Evolutionary conservation across 2,329 filamentous ascomycete genomes (phyloP), one percentile per base, ranked within the genome.

Genomic region (Furcasterigmium furcatum): DNA sequence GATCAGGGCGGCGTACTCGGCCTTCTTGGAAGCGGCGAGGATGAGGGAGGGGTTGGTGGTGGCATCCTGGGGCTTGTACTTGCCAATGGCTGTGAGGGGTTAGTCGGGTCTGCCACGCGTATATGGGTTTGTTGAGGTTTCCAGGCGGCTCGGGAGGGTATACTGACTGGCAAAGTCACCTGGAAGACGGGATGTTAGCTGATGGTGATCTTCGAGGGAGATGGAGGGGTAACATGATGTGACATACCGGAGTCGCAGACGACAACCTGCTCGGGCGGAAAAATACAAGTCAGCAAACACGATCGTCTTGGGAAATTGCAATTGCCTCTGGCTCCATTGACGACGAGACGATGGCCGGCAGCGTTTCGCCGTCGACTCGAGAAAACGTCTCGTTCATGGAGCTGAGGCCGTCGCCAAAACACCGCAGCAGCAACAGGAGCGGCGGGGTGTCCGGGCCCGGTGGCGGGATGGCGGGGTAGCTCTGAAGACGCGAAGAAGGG

Each of bases 31-130:
- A 55, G 94, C 94, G 58, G 91, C 92, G 67, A 99, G 87, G 73
- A 99, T 97, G 69, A 99, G 82, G 54, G 94, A 97, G 50, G 94
- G 94, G 85, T 99, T 99, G 78, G 94, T 99, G 71, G 94, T 99
- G 66, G 94, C 94, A 88, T 99, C 94, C 81, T 99, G 91, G 56
- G 94, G 94, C 85, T 96, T 95, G 85, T 99, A 99, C 80, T 97
- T 96, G 79, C 80, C 91, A 71, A 99, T 99, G 72, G 91, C 91
- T 84, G 74, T 69, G 50, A 54, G 13, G 44, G 18, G 49, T 55
- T 40, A 49, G 50, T 44, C 9, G 36, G 42, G 48, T 39, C 44
- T 35, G 38, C 41, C 19, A 36, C 42, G 48, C 43, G 49, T 38
- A 48, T 51, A 51, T 54, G 18, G 38, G 29, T 20, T 9, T 48